phyloP scores from a whole-genome alignment of 352 stramenopile genomes.

The Phytopythium litorale region DNA sequence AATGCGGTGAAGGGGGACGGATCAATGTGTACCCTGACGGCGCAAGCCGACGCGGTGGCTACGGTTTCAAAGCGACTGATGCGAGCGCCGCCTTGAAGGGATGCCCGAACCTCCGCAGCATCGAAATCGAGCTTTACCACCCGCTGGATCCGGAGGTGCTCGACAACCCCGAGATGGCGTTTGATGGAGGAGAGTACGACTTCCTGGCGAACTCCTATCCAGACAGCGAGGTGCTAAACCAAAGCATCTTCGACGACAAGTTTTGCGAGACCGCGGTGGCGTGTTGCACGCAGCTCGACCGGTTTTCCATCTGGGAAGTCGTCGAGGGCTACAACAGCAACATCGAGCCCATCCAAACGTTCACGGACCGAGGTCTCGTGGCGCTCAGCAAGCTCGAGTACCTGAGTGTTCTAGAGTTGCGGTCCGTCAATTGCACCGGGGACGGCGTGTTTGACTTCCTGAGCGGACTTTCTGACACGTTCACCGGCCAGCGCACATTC shows the following conservation, averaged over 20 bases:
- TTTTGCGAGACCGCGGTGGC: conserved; percentile 23
- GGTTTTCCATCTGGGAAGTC: conserved; percentile 22
- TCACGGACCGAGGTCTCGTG: conserved; percentile 29
- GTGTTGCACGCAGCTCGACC: conserved; percentile 26
- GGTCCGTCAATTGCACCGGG: conserved; percentile 26
- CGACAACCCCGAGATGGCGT: conserved; percentile 15
- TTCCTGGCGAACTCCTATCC: conserved; percentile 18
- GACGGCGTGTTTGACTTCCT: conserved; percentile 36
- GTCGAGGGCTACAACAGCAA: conserved; percentile 18
- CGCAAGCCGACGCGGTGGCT: conserved; percentile 8
- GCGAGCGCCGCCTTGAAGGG: conserved; percentile 20
- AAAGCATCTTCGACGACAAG: conserved; percentile 31
- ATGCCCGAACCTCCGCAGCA: conserved; percentile 26
- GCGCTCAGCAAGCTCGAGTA: conserved; percentile 24
- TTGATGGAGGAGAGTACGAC: conserved; percentile 23
- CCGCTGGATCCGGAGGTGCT: conserved; percentile 24
- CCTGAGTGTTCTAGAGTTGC: conserved; percentile 26
- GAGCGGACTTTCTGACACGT: conserved; percentile 16
- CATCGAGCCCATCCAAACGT: conserved; percentile 20
- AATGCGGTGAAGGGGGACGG: not conserved
- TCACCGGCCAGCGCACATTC: conserved; percentile 22
- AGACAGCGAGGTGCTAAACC: conserved; percentile 22
- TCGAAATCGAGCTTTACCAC: conserved; percentile 37
- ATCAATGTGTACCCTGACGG: not conserved
- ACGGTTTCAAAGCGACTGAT: conserved; percentile 25